phyloP scores from a whole-genome alignment of 208 protist species.

The Herpetomonas samuelpessoai region DNA sequence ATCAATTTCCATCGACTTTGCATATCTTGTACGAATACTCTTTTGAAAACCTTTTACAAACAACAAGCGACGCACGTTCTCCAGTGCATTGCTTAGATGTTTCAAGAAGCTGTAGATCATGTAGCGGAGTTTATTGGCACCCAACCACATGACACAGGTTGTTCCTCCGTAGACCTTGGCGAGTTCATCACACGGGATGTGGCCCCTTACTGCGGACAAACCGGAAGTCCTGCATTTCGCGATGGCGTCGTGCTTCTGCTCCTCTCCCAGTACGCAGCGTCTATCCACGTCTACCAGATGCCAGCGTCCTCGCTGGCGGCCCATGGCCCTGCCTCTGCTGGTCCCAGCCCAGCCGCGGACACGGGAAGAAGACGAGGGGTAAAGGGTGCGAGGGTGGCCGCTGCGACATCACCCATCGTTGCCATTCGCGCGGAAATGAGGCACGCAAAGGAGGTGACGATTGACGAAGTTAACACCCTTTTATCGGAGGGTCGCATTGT shows the following conservation, averaged over 20 bases:
- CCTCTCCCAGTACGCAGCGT: conserved; percentile 12
- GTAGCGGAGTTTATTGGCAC: conserved; percentile 62
- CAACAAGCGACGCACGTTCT: too few relatives aligned
- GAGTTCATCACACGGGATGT: conserved; percentile 71
- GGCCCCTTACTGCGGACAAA: conserved; percentile 49
- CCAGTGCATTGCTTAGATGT: too few relatives aligned
- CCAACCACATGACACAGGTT: conserved; percentile 43
- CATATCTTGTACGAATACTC: too few relatives aligned
- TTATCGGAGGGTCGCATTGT: background rate
- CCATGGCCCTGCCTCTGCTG: background rate
- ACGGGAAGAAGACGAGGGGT: too few relatives aligned
- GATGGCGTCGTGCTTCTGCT: conserved; percentile 46
- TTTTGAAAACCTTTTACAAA: too few relatives aligned
- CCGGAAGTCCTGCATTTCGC: conserved; percentile 33
- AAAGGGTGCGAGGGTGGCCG: too few relatives aligned
- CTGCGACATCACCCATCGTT: too few relatives aligned
- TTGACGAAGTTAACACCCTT: background rate
- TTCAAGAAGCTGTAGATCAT: conserved; percentile 46
- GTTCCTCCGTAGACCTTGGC: conserved; percentile 43
- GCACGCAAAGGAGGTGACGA: background rate
- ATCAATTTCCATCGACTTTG: too few relatives aligned
- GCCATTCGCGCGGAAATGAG: background rate
- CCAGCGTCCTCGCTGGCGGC: too few relatives aligned
- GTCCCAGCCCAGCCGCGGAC: too few relatives aligned
- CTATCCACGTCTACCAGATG: background rate